Evolutionary conservation across 331 rosid genomes (phyloP).

Genomic region (Malus hybrid): DNA sequence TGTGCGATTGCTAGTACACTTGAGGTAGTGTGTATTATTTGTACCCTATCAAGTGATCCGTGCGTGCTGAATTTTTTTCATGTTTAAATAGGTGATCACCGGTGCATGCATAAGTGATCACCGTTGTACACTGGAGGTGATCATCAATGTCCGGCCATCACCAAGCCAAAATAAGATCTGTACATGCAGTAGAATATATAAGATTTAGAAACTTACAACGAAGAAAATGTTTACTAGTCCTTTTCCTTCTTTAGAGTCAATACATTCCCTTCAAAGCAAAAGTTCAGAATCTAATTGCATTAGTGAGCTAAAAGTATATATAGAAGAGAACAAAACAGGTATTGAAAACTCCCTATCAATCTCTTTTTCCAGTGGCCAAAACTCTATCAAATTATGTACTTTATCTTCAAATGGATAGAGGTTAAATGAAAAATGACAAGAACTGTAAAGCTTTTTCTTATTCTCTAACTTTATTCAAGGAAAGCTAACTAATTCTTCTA

Average conservation of each 20-base stretch:
- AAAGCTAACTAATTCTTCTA: background rate
- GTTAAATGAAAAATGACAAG: background rate
- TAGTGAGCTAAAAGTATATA: background rate
- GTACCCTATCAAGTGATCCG: too few relatives aligned
- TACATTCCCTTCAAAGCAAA: background rate
- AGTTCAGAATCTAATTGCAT: background rate
- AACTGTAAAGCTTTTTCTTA: background rate
- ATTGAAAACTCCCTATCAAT: background rate
- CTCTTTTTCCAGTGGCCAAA: background rate
- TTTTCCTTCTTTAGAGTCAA: background rate
- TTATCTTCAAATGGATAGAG: background rate
- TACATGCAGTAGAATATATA: too few relatives aligned
- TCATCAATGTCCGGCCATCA: too few relatives aligned
- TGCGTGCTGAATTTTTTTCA: too few relatives aligned
- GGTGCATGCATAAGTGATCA: background rate
- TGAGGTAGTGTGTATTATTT: too few relatives aligned
- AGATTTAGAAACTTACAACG: background rate
- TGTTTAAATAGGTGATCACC: too few relatives aligned
- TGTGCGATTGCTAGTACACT: too few relatives aligned
- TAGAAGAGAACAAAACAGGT: background rate
- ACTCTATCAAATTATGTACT: background rate
- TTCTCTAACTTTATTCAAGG: background rate
- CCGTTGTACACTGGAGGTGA: too few relatives aligned
- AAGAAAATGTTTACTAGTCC: background rate
- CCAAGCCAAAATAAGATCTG: background rate